phyloP scores from a whole-genome alignment of 441 rosid species.

The Arabidopsis lyrata region DNA sequence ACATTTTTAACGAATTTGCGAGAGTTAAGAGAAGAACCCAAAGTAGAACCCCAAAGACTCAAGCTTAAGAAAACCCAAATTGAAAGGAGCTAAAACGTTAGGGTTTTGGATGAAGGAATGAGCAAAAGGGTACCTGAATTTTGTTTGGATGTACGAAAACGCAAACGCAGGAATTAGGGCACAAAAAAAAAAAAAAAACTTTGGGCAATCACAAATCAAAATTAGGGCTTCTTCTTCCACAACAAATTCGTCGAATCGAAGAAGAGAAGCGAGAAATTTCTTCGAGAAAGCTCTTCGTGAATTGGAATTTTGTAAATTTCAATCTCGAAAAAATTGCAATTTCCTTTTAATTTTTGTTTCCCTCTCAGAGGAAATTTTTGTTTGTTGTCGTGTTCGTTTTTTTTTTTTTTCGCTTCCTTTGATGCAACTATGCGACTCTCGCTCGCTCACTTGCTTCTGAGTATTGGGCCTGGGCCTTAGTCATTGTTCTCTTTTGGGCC shows the following conservation, averaged over 20 bases:
- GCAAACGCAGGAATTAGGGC: slow-evolving; percentile 54
- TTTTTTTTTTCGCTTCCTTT: background rate
- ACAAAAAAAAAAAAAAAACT: slow-evolving; percentile 6
- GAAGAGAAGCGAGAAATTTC: background rate
- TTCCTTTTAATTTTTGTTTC: slow-evolving; percentile 5
- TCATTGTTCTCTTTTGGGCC: background rate
- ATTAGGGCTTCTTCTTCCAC: slow-evolving; percentile 55
- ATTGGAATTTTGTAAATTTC: background rate
- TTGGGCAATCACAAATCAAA: slow-evolving; percentile 38
- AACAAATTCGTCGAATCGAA: background rate
- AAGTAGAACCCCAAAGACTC: slow-evolving; percentile 15
- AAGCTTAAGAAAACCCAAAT: slow-evolving; percentile 34
- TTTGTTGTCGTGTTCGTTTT: slow-evolving; percentile 4
- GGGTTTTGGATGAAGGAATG: slow-evolving; percentile 54
- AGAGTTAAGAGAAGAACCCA: slow-evolving; percentile 37
- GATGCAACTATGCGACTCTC: background rate
- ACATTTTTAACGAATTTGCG: slow-evolving; percentile 14
- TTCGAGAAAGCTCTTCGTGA: slow-evolving; percentile 1
- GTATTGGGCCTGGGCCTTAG: background rate
- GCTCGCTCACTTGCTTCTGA: background rate
- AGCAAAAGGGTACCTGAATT: slow-evolving; percentile 61
- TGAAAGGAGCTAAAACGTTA: slow-evolving; percentile 47
- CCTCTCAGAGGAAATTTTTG: slow-evolving; percentile 15
- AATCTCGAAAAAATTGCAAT: slow-evolving; percentile 4
- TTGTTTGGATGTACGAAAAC: slow-evolving; percentile 46